Base-by-base conservation (phyloP, 2,329 filamentous ascomycete genomes). In the Botrytis deweyae region DNA sequence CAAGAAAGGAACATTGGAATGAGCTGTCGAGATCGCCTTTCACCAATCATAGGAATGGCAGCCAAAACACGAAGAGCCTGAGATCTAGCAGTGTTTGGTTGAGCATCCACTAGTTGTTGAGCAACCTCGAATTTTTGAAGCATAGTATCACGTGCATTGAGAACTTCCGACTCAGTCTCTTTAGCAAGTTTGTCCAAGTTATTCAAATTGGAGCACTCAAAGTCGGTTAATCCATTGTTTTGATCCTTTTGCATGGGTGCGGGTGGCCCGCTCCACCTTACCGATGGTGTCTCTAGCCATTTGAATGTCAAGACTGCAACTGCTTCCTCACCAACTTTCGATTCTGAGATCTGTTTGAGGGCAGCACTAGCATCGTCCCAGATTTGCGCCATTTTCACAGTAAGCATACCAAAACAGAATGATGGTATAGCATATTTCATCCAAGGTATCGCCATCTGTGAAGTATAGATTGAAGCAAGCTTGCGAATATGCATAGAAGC, bases 321-420 rank as follows among this genome's bases (percentile, higher is more conserved):
- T 29, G 88, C 85, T 46, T 91, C 90, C 80, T 98, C 94, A 36
- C 93, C 94, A 58, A 84, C 83, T 76, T 92, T 91, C 36, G 87
- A 87, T 77, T 93, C 88, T 33, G 90, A 88, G 72, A 99, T 90
- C 70, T 91, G 87, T 79, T 93, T 92, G 79, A 99, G 84, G 0
- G 93, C 90, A 72, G 90, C 88, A 69, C 92, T 89, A 0, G 93
- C 89, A 78, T 97, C 93, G 75, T 97, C 93, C 93, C 95, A 98
- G 9, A 97, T 86, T 52, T 94, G 94, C 0, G 94, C 89, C 76
- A 98, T 86, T 77, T 92, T 93, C 67, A 97, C 90, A 0, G 95
- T 96, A 74, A 98, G 87, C 82, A 98, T 88, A 67, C 96, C 96
- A 78, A 98, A 97, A 78, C 94, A 90, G 79, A 95, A 98, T 0